Evolutionary conservation across 768 basidiomycete species (phyloP), one percentile per base, ranked within the genome.

Genomic region (Trametes sanguinea): DNA sequence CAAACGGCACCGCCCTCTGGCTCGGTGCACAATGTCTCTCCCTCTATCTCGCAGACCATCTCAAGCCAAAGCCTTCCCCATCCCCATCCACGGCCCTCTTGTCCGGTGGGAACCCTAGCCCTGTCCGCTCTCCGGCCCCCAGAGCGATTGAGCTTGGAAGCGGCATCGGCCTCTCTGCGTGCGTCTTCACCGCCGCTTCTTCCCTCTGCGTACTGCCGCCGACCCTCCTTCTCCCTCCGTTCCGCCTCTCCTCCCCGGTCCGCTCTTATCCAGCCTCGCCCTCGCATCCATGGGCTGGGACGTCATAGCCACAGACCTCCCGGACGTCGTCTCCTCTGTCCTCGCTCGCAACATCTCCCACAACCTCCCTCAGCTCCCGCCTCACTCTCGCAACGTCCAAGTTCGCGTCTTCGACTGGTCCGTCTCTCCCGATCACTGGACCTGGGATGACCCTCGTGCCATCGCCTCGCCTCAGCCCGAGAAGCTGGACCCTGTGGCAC

Each of bases 1-100:
- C 87, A 29, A 94, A 90, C 61, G 93, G 93, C 16, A 93, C 91
- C 2, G 84, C 89, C 2, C 84, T 94, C 53, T 94, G 93, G 93
- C 85, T 94, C 54, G 86, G 85, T 44, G 89, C 86, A 0, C 92
- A 95, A 73, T 82, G 89, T 70, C 81, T 94, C 42, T 80, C 89
- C 16, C 68, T 79, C 46, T 91, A 86, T 69, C 78, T 92, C 35
- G 75, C 79, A 17, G 73, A 78, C 50, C 64, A 76, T 22, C 76
- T 77, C 67, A 74, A 68, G 45, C 65, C n/a, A 55, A 69, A 65
- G 61, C 51, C 57, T 11, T 52, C 60, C 44, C 27, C 48, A 42
- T 60, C 66, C 55, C 50, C 56, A 46, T 51, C 58, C 48, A 46
- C 54, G 37, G 59, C 65, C 52, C 16, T 29, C 9, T 6, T 63